Evolutionary conservation across 1,284 basidiomycete species (phyloP).

Genomic region (Pterulicium gracile): DNA sequence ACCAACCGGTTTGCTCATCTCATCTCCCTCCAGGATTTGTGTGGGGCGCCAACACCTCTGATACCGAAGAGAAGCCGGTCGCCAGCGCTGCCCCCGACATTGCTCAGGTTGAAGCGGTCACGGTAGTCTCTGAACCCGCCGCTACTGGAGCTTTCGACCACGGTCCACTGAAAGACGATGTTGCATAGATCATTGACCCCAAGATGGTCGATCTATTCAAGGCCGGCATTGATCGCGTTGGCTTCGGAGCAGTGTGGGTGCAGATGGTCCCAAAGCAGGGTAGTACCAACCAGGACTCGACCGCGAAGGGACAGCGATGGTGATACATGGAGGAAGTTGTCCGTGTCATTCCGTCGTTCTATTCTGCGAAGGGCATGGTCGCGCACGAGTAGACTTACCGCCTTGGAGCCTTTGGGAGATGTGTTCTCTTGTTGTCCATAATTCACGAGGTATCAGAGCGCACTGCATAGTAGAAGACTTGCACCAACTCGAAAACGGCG

Average conservation of each 20-base stretch:
- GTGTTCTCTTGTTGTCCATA: too few species aligned
- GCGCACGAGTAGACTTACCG: too few species aligned
- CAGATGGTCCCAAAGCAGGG: neutral
- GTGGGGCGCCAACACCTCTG: too few species aligned
- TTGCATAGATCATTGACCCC: neutral
- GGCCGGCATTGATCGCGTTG: neutral
- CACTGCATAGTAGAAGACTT: too few species aligned
- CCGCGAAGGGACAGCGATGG: neutral
- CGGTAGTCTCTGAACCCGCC: neutral
- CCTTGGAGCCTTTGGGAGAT: too few species aligned
- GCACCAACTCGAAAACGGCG: too few species aligned
- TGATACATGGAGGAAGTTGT: neutral
- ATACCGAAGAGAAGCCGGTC: too few species aligned
- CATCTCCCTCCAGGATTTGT: too few species aligned
- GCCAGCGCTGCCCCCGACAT: too few species aligned
- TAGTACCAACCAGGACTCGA: too few species aligned
- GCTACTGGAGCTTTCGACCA: neutral
- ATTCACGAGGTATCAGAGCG: too few species aligned
- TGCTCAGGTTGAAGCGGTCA: neutral
- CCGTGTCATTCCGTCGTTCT: neutral
- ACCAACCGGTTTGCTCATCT: too few species aligned
- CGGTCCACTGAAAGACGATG: neutral
- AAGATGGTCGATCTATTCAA: neutral
- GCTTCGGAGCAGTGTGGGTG: neutral
- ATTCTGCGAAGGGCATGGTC: slow-evolving; percentile 1